phyloP scores from a whole-genome alignment of 1,284 basidiomycete species.

The Peniophora sp. region DNA sequence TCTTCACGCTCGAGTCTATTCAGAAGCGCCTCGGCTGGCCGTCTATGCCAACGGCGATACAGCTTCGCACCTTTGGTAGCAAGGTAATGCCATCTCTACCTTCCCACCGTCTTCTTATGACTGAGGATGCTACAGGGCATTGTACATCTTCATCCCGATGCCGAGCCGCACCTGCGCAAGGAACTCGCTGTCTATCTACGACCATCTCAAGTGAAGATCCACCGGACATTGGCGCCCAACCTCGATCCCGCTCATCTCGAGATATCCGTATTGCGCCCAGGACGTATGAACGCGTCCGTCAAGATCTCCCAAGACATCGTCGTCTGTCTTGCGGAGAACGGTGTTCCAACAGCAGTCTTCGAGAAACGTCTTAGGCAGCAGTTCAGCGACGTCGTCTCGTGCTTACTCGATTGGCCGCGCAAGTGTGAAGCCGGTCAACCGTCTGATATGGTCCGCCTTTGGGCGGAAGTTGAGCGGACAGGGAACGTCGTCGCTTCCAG shows the following conservation, averaged over 20 bases:
- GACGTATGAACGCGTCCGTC: conserved; percentile 25
- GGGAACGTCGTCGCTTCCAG: conserved; percentile 24
- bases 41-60: conserved; percentile 28
- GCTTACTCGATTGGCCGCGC: conserved; percentile 20
- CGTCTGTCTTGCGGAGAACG: conserved; percentile 37
- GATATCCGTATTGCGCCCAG: conserved; percentile 30
- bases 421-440: conserved; percentile 8
- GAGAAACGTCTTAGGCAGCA: conserved; percentile 16
- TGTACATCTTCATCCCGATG: no score
- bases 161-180: no score
- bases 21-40: conserved; percentile 20
- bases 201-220: conserved; percentile 35
- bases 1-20: conserved; percentile 19
- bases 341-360: conserved; percentile 25
- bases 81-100: conserved; percentile 11
- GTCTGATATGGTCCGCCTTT: conserved; percentile 18
- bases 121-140: no score
- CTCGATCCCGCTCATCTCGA: conserved; percentile 25
- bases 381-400: conserved; percentile 16
- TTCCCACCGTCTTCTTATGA: no score
- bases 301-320: conserved; percentile 34
- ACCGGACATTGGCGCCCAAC: conserved; percentile 12
- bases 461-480: conserved; percentile 21
- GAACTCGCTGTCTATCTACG: conserved; percentile 17
- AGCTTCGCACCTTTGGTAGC: conserved; percentile 31